phyloP scores from a whole-genome alignment of 805 yeast species.

The Sugiyamaella marilandica region DNA sequence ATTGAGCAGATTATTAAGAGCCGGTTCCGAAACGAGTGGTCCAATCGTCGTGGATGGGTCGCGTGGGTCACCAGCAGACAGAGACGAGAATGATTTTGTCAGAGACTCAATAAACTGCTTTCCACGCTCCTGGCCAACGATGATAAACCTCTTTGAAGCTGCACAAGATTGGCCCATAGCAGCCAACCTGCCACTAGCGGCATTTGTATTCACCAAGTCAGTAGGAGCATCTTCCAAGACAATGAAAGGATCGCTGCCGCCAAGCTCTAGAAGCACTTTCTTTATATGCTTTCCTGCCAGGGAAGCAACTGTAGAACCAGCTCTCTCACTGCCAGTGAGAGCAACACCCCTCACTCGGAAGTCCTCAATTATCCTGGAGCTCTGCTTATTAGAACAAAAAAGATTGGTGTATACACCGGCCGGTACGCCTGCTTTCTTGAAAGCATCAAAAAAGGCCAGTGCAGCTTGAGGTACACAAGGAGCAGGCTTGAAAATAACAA shows the following conservation, averaged over 20 bases:
- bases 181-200: conserved; percentile 54
- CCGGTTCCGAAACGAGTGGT: conserved; percentile 36
- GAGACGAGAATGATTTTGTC: conserved; percentile 11
- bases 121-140: conserved; percentile 11
- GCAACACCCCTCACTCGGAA: conserved; percentile 12
- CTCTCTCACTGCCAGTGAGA: conserved; percentile 12
- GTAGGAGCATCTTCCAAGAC: conserved; percentile 58
- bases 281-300: conserved; percentile 50
- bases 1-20: conserved; percentile 11
- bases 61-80: conserved; percentile 55
- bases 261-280: conserved; percentile 58
- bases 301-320: conserved; percentile 42
- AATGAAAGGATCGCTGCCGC: conserved; percentile 64
- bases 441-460: conserved; percentile 51
- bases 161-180: conserved; percentile 64
- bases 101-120: not conserved
- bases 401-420: conserved; percentile 39
- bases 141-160: conserved; percentile 9
- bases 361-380: conserved; percentile 5
- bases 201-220: conserved; percentile 49
- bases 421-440: conserved; percentile 58
- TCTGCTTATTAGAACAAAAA: conserved; percentile 24
- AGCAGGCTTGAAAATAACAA: conserved; percentile 57
- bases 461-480: conserved; percentile 59
- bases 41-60: conserved; percentile 50